Percentiles rank a stretch among this genome's conserved stretches.
These are phyloP conservation scores for Westerdykella sp. DNA, from an alignment of 2,329 filamentous ascomycete species.

Conservation along the genomic window DNA sequence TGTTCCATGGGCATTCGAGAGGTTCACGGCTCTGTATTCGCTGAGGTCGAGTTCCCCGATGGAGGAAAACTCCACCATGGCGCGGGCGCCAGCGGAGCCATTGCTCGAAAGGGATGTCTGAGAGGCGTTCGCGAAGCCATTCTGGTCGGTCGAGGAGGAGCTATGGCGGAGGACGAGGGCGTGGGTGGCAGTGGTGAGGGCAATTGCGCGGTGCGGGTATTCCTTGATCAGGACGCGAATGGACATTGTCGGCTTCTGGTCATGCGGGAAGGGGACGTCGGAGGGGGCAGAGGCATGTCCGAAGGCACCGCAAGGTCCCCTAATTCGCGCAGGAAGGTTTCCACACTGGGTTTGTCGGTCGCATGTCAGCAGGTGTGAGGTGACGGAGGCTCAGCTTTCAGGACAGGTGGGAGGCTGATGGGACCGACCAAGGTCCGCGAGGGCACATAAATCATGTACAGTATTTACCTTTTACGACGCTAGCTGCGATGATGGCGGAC, in stretches of 20 bases:
- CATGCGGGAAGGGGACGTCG: constrained; percentile 6
- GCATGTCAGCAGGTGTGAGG: background rate
- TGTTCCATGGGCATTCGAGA: constrained; percentile 73
- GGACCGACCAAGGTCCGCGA: background rate
- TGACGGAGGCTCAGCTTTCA: too few relatives aligned
- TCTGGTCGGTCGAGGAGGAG: constrained; percentile 53
- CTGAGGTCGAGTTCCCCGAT: constrained; percentile 59
- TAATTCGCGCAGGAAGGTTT: background rate
- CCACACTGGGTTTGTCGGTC: background rate
- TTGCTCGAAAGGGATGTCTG: constrained; percentile 45
- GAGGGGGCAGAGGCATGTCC: constrained; percentile 20
- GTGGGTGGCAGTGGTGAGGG: constrained; percentile 71
- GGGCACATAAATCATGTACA: too few relatives aligned
- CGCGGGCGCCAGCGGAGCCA: constrained; percentile 47
- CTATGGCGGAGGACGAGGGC: constrained; percentile 80
- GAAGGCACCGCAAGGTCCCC: background rate
- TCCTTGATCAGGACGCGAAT: constrained; percentile 81
- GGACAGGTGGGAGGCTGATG: background rate
- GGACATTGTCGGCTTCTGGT: constrained; percentile 27
- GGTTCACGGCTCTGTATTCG: constrained; percentile 70
- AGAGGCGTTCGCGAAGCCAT: constrained; percentile 50
- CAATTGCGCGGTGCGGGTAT: constrained; percentile 79
- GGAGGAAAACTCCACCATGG: constrained; percentile 81
- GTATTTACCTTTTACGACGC: too few relatives aligned
- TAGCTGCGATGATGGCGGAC: too few relatives aligned